Conservation (phyloP, 768 basidiomycete species). For the Harrya chromipes region DNA sequence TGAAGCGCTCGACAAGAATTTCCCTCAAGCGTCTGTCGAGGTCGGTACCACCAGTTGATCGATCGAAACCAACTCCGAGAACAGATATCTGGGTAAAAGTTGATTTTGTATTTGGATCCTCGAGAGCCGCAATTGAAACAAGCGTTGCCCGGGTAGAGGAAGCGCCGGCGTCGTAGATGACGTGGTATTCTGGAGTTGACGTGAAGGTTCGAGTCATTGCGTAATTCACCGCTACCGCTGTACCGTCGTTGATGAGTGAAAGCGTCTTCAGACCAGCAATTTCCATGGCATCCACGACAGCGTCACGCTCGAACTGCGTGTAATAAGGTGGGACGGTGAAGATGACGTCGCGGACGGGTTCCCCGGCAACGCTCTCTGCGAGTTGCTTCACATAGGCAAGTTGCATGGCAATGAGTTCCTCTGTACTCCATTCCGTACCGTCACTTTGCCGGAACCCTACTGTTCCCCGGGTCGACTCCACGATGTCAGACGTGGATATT, state of each 20-base stretch:
- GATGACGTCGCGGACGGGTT: slow-evolving; percentile 79
- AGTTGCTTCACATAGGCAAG: slow-evolving; percentile 86
- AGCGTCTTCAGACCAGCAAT: slow-evolving; percentile 83
- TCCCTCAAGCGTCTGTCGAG: slow-evolving; percentile 82
- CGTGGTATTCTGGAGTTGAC: slow-evolving; percentile 71
- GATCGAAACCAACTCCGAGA: slow-evolving; percentile 80
- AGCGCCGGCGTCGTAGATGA: slow-evolving; percentile 95
- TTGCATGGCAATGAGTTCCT: slow-evolving; percentile 94
- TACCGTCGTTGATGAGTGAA: slow-evolving; percentile 88
- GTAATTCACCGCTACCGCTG: slow-evolving; percentile 95
- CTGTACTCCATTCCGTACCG: slow-evolving; percentile 71
- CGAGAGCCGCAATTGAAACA: slow-evolving; percentile 56
- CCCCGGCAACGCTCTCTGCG: slow-evolving; percentile 72
- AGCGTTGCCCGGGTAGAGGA: slow-evolving; percentile 76
- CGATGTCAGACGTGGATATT: slow-evolving; percentile 51
- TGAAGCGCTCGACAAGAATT: slow-evolving; percentile 73
- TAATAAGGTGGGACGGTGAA: slow-evolving; percentile 90
- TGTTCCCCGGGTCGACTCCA: slow-evolving; percentile 57
- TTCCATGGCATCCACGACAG: slow-evolving; percentile 89
- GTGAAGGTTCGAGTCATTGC: slow-evolving; percentile 92
- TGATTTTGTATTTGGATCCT: slow-evolving; percentile 47
- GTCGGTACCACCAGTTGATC: slow-evolving; percentile 73
- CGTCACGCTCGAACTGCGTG: slow-evolving; percentile 87
- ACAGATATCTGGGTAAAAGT: slow-evolving; percentile 71
- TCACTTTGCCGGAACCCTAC: slow-evolving; percentile 58